phyloP scores from a whole-genome alignment of 139 green algal genomes.

The Tetradesmus lagerheimii region DNA sequence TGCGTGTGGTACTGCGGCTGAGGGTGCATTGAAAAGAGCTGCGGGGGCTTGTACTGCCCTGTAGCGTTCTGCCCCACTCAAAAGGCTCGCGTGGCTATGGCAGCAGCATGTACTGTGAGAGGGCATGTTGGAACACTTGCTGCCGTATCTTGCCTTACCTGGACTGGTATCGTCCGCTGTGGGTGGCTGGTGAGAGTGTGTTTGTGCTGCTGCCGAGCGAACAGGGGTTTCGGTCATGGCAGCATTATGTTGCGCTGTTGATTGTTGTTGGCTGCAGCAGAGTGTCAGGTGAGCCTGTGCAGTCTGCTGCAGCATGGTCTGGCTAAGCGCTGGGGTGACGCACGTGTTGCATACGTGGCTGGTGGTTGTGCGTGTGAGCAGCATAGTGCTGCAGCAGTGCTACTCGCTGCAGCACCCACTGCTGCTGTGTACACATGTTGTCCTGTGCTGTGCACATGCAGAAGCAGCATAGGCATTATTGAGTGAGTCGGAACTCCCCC shows the following conservation, averaged over 20 bases:
- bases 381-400: background rate
- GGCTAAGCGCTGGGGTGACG: background rate
- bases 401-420: background rate
- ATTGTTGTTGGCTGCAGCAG: background rate
- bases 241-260: background rate
- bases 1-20: background rate
- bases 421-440: background rate
- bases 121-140: no score
- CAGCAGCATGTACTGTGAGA: no score
- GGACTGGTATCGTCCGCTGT: no score
- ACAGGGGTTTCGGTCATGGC: no score
- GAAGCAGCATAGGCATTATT: background rate
- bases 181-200: no score
- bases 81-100: no score
- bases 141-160: no score
- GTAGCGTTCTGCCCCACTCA: no score
- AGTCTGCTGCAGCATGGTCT: background rate
- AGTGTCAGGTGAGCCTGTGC: background rate
- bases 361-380: background rate
- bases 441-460: background rate
- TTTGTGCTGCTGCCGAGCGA: no score
- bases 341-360: background rate
- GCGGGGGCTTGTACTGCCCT: no score
- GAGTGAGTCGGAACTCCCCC: background rate
- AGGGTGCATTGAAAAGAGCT: no score